A percentile compares a stretch with the other conserved stretches of the same genome.
Evolutionary conservation across 2,329 filamentous ascomycete species (phyloP).

Genomic region (Ilyonectria sp.): DNA sequence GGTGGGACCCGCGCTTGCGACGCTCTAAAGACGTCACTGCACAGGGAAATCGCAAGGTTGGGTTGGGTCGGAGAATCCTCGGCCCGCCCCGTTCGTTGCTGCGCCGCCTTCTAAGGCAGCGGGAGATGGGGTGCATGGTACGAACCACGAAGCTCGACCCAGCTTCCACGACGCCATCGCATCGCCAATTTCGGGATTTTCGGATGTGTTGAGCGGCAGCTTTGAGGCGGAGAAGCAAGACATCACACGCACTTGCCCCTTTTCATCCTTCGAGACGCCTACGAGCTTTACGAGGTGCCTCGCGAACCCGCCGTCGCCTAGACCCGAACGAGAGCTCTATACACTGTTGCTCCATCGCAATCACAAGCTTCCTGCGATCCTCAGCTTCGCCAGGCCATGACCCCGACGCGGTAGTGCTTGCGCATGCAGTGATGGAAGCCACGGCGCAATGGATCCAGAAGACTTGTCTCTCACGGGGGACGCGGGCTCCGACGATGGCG

Average conservation of each 20-base stretch:
- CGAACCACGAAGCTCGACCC: conserved; percentile 46
- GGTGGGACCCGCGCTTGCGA: conserved; percentile 29
- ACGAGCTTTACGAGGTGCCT: not conserved
- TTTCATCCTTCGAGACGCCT: conserved; percentile 7
- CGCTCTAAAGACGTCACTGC: conserved; percentile 46
- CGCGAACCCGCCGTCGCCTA: conserved; percentile 27
- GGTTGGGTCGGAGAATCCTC: conserved; percentile 46
- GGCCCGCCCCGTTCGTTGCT: conserved; percentile 43
- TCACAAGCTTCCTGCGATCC: conserved; percentile 31
- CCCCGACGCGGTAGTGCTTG: conserved; percentile 46
- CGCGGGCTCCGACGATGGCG: conserved; percentile 59
- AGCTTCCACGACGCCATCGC: conserved; percentile 35
- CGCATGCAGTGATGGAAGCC: conserved; percentile 57
- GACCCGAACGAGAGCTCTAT: conserved; percentile 42
- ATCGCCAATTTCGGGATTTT: conserved; percentile 34
- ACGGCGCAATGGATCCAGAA: conserved; percentile 65
- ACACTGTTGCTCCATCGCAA: conserved; percentile 40
- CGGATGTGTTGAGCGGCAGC: conserved; percentile 5
- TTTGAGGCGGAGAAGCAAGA: conserved; percentile 5
- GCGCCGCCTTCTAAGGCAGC: conserved; percentile 36
- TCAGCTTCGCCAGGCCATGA: conserved; percentile 46
- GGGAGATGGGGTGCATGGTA: conserved; percentile 40
- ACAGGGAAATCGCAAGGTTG: conserved; percentile 25
- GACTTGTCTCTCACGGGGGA: conserved; percentile 60
- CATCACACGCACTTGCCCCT: not conserved